A percentile compares a stretch with the other conserved stretches of the same genome.
These are phyloP conservation scores for Calocera viscosa DNA, from an alignment of 768 basidiomycete species.

Conservation along the genomic window DNA sequence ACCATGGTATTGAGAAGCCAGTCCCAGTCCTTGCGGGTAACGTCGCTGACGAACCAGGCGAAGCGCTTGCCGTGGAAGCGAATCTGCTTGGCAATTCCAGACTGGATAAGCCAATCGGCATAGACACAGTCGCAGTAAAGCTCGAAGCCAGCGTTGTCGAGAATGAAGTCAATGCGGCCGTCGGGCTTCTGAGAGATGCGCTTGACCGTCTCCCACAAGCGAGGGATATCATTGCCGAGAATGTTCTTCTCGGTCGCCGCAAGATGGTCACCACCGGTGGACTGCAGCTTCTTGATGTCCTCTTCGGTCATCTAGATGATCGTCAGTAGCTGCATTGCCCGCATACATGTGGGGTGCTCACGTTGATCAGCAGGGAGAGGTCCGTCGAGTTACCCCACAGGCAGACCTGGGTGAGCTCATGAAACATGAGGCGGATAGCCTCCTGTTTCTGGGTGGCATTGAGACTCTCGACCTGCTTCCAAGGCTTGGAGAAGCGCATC, in stretches of 20 bases:
- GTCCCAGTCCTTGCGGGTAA: slow-evolving; percentile 87
- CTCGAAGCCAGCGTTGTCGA: slow-evolving; percentile 84
- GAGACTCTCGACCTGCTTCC: slow-evolving; percentile 42
- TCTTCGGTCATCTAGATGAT: slow-evolving; percentile 67
- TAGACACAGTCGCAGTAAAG: slow-evolving; percentile 79
- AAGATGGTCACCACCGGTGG: slow-evolving; percentile 88
- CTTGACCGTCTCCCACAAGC: slow-evolving; percentile 64
- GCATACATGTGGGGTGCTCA: slow-evolving; percentile 10
- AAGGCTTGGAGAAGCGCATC: slow-evolving; percentile 78
- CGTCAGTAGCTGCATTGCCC: not conserved
- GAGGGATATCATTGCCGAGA: slow-evolving; percentile 65
- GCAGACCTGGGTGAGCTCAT: slow-evolving; percentile 89
- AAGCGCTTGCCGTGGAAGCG: slow-evolving; percentile 94
- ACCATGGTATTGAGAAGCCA: slow-evolving; percentile 82
- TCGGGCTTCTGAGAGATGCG: slow-evolving; percentile 55
- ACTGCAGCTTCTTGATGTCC: slow-evolving; percentile 91
- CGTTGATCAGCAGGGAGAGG: slow-evolving; percentile 81
- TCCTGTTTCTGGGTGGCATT: slow-evolving; percentile 35
- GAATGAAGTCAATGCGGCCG: slow-evolving; percentile 64
- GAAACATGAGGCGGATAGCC: slow-evolving; percentile 64
- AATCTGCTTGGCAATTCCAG: slow-evolving; percentile 69
- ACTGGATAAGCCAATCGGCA: slow-evolving; percentile 89
- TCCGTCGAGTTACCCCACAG: slow-evolving; percentile 97
- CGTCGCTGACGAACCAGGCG: slow-evolving; percentile 89
- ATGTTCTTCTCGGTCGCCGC: slow-evolving; percentile 96